phyloP scores from a whole-genome alignment of 306 rosid species.

The Comarum palustre region DNA sequence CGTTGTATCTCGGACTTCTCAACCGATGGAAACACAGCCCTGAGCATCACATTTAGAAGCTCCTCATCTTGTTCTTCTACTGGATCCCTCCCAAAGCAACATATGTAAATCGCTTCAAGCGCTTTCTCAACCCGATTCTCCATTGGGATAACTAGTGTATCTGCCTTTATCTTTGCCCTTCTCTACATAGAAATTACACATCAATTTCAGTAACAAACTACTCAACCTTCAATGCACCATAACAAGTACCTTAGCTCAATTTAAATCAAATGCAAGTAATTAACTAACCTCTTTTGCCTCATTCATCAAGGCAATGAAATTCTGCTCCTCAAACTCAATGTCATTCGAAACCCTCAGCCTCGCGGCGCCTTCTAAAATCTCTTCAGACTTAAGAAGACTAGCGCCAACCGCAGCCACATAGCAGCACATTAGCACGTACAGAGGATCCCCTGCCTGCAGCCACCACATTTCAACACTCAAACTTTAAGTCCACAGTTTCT shows the following conservation, averaged over 20 bases:
- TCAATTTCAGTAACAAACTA: conserved; percentile 8
- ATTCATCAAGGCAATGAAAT: conserved; percentile 70
- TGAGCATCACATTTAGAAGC: conserved; percentile 51
- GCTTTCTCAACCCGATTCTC: conserved; percentile 77
- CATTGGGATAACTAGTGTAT: conserved; percentile 54
- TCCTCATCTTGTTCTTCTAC: conserved; percentile 64
- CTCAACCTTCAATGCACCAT: not conserved
- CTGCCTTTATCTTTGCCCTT: conserved; percentile 57
- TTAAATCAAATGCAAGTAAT: not conserved
- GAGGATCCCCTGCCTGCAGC: conserved; percentile 82
- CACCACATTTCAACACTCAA: conserved; percentile 20
- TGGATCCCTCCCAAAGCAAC: conserved; percentile 69
- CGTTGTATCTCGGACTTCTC: conserved; percentile 49
- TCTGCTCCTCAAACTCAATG: conserved; percentile 87
- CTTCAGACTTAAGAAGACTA: conserved; percentile 91
- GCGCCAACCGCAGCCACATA: conserved; percentile 91
- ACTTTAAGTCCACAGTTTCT: not conserved
- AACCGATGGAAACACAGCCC: conserved; percentile 63
- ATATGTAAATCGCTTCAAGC: conserved; percentile 70
- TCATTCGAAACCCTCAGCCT: conserved; percentile 79
- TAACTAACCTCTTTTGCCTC: conserved; percentile 79
- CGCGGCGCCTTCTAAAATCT: conserved; percentile 80
- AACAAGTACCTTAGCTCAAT: not conserved
- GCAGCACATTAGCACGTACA: conserved; percentile 79
- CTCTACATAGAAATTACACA: conserved; percentile 39